Evolutionary conservation across 495 filamentous ascomycete genomes (phyloP).

Genomic region (Aspergillus sparsus): DNA sequence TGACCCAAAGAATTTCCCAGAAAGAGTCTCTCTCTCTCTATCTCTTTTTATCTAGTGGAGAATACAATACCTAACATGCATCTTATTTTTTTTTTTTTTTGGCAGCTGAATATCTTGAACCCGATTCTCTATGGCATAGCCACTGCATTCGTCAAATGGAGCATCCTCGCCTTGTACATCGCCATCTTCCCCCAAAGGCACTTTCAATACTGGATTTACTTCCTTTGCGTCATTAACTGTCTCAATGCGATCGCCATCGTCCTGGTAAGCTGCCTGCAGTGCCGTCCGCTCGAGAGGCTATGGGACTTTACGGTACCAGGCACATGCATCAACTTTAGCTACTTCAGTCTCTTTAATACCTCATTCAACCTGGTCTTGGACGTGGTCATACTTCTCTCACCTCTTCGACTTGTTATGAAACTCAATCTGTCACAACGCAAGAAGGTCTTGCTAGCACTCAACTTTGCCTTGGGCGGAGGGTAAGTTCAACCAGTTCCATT

Average conservation of each 20-base stretch:
- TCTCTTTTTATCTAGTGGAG: not conserved
- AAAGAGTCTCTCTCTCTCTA: not conserved
- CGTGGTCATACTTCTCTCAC: not conserved
- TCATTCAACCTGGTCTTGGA: not conserved
- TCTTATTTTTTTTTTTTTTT: not conserved
- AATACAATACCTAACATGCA: not conserved
- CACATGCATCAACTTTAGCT: conserved; percentile 1
- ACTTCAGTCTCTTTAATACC: not conserved
- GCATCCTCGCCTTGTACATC: not conserved
- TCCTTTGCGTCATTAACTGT: not conserved
- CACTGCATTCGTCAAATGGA: not conserved
- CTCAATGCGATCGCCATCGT: not conserved
- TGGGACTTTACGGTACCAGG: not conserved
- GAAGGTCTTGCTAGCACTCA: not conserved
- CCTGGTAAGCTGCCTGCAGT: not conserved
- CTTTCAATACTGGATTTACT: not conserved
- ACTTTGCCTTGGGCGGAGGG: not conserved
- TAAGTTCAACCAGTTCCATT: not conserved
- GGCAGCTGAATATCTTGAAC: not conserved
- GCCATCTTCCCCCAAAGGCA: not conserved
- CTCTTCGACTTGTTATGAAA: not conserved
- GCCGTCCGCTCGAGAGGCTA: not conserved
- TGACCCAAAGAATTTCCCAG: not conserved
- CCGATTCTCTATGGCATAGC: not conserved
- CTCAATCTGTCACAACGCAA: not conserved